phyloP scores from a whole-genome alignment of 345 rosid genomes.

The Excoecaria agallocha region DNA sequence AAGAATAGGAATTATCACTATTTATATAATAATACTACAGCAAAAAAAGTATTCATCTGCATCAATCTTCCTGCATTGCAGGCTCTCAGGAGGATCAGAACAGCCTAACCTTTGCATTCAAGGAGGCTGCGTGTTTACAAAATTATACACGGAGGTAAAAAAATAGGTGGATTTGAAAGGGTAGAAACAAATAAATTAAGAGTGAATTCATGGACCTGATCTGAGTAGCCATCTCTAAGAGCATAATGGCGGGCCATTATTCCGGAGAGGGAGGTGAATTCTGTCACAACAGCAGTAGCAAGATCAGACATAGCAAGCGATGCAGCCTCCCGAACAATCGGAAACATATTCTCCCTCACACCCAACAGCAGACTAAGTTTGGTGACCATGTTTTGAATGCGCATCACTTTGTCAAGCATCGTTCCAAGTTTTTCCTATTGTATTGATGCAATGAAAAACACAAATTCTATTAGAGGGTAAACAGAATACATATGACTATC shows the following conservation, averaged over 20 bases:
- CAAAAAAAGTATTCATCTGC: neutral
- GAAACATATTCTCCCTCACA: conserved; percentile 49
- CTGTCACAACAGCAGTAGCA: conserved; percentile 87
- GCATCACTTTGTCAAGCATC: conserved; percentile 79
- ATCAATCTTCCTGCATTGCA: neutral
- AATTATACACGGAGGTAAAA: neutral
- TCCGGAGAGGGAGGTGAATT: conserved; percentile 89
- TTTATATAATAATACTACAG: neutral
- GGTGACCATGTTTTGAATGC: conserved; percentile 53
- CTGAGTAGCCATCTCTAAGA: conserved; percentile 82
- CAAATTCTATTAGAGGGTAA: conserved; percentile 17
- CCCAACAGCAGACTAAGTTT: conserved; percentile 54
- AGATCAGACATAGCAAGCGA: conserved; percentile 97
- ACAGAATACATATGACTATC: neutral
- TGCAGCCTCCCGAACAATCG: conserved; percentile 66
- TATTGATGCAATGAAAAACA: conserved; percentile 19
- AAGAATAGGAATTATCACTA: neutral
- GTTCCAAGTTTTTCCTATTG: conserved; percentile 92
- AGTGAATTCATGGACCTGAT: conserved; percentile 53
- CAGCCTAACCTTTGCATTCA: neutral
- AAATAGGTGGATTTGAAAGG: neutral
- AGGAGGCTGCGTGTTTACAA: neutral
- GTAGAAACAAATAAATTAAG: neutral
- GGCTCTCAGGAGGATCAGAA: conserved; percentile 1
- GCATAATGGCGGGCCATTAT: conserved; percentile 98